phyloP scores from a whole-genome alignment of 2,329 filamentous ascomycete genomes.

The Trichoderma polysporum region DNA sequence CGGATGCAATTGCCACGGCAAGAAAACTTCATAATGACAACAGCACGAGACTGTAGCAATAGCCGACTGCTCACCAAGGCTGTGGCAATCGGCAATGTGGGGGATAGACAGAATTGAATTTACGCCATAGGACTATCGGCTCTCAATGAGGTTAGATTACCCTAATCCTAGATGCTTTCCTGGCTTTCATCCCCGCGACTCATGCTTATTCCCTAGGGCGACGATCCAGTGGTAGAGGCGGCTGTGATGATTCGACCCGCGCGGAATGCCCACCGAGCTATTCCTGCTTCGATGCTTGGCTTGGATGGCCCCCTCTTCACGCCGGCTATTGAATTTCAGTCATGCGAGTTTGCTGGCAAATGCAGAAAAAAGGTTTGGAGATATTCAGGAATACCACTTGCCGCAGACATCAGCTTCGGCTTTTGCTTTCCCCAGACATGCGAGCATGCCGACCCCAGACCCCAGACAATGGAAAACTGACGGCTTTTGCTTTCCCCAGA shows the following conservation, averaged over 20 bases:
- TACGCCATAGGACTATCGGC: not conserved
- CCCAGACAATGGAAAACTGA: not conserved
- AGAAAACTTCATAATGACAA: not conserved
- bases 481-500: conserved; percentile 9
- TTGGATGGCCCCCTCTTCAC: not conserved
- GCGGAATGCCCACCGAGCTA: not conserved
- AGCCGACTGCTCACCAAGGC: not conserved
- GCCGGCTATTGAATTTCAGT: not conserved
- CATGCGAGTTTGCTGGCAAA: not conserved
- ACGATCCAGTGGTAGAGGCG: not conserved
- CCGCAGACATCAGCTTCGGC: not conserved
- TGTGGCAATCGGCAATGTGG: not conserved
- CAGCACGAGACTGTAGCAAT: not conserved
- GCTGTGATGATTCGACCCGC: not conserved
- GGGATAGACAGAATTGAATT: too few relatives aligned
- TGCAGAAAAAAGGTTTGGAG: not conserved
- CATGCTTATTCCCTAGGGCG: not conserved
- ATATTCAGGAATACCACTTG: not conserved
- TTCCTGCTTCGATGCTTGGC: not conserved
- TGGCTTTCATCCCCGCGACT: not conserved
- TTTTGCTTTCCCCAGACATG: not conserved
- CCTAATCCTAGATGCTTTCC: not conserved
- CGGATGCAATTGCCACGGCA: not conserved
- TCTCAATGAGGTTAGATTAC: not conserved
- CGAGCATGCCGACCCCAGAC: not conserved